Percentiles rank a stretch among this genome's conserved stretches.
These are phyloP conservation scores for Fusarium sp. DNA, from an alignment of 2,329 filamentous ascomycete genomes.

Conservation along the genomic window DNA sequence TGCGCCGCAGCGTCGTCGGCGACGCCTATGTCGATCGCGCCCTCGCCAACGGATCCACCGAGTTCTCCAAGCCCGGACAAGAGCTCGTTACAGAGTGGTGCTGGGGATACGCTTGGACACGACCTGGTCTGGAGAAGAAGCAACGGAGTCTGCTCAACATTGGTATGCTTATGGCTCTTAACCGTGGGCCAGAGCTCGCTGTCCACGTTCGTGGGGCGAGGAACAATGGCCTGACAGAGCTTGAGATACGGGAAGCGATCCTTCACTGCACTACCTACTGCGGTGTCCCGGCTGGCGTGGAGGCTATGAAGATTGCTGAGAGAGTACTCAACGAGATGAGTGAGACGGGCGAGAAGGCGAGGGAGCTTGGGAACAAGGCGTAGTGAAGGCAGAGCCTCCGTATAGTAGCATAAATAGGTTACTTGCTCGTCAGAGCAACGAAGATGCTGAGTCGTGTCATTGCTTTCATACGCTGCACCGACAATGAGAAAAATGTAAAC, in stretches of 20 bases:
- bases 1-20: slow-evolving; percentile 14
- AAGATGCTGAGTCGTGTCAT: no score
- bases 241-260: slow-evolving; percentile 18
- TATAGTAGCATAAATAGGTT: no score
- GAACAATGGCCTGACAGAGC: slow-evolving; percentile 14
- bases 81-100: slow-evolving; percentile 23
- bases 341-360: no score
- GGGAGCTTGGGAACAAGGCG: no score
- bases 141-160: slow-evolving; percentile 17
- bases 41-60: slow-evolving; percentile 7
- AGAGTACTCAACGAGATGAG: not conserved
- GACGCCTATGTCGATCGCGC: slow-evolving; percentile 9
- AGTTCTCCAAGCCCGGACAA: slow-evolving; percentile 16
- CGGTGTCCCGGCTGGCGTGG: slow-evolving; percentile 17
- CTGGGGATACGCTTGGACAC: slow-evolving; percentile 21
- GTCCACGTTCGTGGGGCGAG: slow-evolving; percentile 11
- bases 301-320: slow-evolving; percentile 18
- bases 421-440: no score
- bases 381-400: no score
- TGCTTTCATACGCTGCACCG: no score
- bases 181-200: slow-evolving; percentile 10
- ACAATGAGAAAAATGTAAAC: no score
- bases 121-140: slow-evolving; percentile 17
- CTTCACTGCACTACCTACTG: slow-evolving; percentile 14
- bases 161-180: slow-evolving; percentile 14